Conservation (phyloP, 2,329 filamentous ascomycete genomes). For the Phyllosticta citriasiana region DNA sequence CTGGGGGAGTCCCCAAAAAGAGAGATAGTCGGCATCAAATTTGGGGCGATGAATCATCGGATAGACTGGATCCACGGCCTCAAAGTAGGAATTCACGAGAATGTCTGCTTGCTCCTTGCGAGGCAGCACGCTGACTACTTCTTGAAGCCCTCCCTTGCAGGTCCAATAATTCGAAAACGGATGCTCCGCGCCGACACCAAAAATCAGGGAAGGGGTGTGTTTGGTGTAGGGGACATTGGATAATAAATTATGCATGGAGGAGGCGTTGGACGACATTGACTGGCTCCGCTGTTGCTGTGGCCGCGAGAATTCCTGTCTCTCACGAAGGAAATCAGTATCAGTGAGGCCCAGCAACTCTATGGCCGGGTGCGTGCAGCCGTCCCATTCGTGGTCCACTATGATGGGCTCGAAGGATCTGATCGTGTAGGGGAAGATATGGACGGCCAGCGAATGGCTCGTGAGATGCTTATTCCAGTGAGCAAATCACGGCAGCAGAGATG, state of each 20-base stretch:
- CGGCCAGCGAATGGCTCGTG: conserved; percentile 8
- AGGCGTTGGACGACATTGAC: conserved; percentile 28
- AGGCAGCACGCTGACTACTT: conserved; percentile 66
- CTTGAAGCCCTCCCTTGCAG: conserved; percentile 61
- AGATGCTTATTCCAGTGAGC: conserved; percentile 8
- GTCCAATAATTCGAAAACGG: conserved; percentile 83
- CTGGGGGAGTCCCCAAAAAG: conserved; percentile 57
- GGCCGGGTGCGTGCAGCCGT: conserved; percentile 7
- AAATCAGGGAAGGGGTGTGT: conserved; percentile 64
- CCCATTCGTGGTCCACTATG: conserved; percentile 7
- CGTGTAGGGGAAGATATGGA: conserved; percentile 9
- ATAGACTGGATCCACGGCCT: conserved; percentile 66
- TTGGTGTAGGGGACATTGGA: conserved; percentile 65
- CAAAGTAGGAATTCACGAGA: conserved; percentile 45
- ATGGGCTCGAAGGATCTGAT: conserved; percentile 7
- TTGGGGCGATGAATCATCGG: conserved; percentile 68
- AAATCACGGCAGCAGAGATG: background rate
- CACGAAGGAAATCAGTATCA: conserved; percentile 5
- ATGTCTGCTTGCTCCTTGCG: conserved; percentile 68
- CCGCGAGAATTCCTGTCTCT: conserved; percentile 6
- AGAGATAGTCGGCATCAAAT: conserved; percentile 69
- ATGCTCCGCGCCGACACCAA: conserved; percentile 69
- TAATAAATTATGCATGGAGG: conserved; percentile 44
- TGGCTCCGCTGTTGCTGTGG: conserved; percentile 11
- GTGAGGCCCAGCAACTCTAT: conserved; percentile 10